Base-by-base conservation (phyloP, 2,329 filamentous ascomycete genomes). In the Zymoseptoria pseudotritici region DNA sequence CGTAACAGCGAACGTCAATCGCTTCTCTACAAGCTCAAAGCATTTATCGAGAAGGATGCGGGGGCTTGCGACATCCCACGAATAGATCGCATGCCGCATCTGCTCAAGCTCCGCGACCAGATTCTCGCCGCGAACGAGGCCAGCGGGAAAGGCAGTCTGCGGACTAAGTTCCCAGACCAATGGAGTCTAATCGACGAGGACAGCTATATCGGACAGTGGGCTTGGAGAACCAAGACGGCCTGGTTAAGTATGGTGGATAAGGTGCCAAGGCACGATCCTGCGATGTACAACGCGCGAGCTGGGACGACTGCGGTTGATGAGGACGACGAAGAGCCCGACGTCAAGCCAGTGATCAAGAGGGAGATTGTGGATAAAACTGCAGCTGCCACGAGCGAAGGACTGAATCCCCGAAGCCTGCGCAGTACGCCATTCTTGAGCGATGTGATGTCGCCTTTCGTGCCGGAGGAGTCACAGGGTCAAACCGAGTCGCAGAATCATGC, bases 321-420 rank as follows among this genome's bases (percentile, higher is more conserved):
- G 51, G 60, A 62, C 55, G 60, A 61, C 53, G 61, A 63, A 31
- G 61, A 63, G 53, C 54, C 36, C 7, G 50, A 49, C 10, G 10
- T 21, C 11, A 46, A 17, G 36, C 36, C 36, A 1, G 22, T 10
- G 24, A 42, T 50, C 19, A 58, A 61, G 50, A 29, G 24, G 2
- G 53, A 56, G 42, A 20, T 31, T 21, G 21, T 17, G n/a, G 52
- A 46, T 10, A 4, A 53, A 13, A 2, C 8, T 17, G 51, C 52
- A 26, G 31, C 29, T 29, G n/a, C 4, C 17, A 54, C 13, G 17
- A 46, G 17, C 4, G 36, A 46, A 7, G 13, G 21, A 6, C 17
- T 7, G 4, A 6, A 46, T 2, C 17, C 13, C 36, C 13, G 4
- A 46, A n/a, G 17, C 36, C 11, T 17, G 36, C 36, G 36, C 13